These are phyloP conservation scores for Phytopythium boreale DNA, from an alignment of 352 stramenopile genomes.

Conservation along the genomic window DNA sequence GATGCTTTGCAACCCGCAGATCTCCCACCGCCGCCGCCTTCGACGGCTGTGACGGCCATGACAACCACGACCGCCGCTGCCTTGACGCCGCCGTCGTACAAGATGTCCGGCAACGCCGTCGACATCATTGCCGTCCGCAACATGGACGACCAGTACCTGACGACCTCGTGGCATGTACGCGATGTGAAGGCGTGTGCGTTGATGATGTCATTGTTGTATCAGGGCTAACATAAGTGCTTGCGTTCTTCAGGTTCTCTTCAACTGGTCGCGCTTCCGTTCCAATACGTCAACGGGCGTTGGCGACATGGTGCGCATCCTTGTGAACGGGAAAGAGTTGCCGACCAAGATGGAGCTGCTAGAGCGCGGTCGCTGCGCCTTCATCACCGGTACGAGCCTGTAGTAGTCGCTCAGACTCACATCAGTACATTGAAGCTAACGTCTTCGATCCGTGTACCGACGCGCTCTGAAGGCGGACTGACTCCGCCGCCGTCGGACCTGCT, in stretches of 20 bases:
- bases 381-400: conserved; percentile 30
- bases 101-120: conserved; percentile 71
- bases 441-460: neutral
- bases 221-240: too few relatives aligned
- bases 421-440: neutral
- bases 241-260: conserved; percentile 47
- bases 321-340: conserved; percentile 74
- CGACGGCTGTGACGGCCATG: neutral
- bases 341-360: conserved; percentile 77
- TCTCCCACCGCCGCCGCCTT: neutral
- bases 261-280: conserved; percentile 65
- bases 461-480: conserved; percentile 35
- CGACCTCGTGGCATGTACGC: conserved; percentile 73
- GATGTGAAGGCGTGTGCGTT: neutral
- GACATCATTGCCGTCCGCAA: conserved; percentile 77
- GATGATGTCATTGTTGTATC: neutral
- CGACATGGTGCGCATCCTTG: conserved; percentile 67
- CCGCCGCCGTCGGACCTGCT: conserved; percentile 52
- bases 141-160: conserved; percentile 50
- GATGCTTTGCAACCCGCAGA: neutral
- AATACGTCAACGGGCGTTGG: conserved; percentile 58
- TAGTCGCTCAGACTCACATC: neutral
- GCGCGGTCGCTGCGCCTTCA: conserved; percentile 61
- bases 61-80: conserved; percentile 1
- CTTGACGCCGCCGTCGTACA: conserved; percentile 38